Percentiles rank a stretch among this genome's conserved stretches.
Conservation (phyloP, 2,329 filamentous ascomycete genomes). For the Mollisia scopiformis region DNA sequence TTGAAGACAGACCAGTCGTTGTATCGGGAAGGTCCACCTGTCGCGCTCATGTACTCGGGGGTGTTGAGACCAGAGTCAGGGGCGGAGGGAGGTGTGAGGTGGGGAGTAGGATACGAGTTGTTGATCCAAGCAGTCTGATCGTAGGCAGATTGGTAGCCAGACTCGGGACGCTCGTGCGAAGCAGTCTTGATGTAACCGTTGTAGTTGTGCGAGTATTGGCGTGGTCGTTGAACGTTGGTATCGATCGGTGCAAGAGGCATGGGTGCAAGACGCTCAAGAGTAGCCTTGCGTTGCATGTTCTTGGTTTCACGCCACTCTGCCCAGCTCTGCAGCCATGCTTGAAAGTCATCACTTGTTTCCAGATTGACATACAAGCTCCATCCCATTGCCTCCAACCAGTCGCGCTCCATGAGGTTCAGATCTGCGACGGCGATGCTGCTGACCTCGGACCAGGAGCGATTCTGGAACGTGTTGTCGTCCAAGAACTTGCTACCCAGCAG, state of each 20-base stretch:
- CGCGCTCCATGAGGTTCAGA: conserved; percentile 68
- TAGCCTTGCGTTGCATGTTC: conserved; percentile 40
- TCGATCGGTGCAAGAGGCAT: conserved; percentile 51
- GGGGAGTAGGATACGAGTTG: conserved; percentile 35
- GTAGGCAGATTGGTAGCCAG: conserved; percentile 34
- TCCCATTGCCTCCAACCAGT: conserved; percentile 69
- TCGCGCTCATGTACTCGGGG: conserved; percentile 53
- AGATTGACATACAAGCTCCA: conserved; percentile 73
- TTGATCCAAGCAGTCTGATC: conserved; percentile 34
- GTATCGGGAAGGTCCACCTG: conserved; percentile 51
- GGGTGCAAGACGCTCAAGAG: conserved; percentile 43
- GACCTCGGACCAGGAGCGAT: conserved; percentile 77
- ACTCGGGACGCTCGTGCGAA: conserved; percentile 34
- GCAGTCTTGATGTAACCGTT: conserved; percentile 51
- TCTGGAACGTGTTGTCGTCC: conserved; percentile 80
- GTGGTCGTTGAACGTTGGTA: conserved; percentile 59
- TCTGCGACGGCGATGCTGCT: conserved; percentile 71
- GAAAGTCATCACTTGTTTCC: conserved; percentile 62
- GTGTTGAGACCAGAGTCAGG: conserved; percentile 56
- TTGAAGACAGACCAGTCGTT: conserved; percentile 55
- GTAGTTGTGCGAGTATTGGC: conserved; percentile 40
- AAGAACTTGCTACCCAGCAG: conserved; percentile 77
- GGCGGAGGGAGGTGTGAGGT: conserved; percentile 55
- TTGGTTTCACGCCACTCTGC: conserved; percentile 58
- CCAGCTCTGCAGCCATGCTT: conserved; percentile 68